Base-by-base conservation (phyloP, 352 stramenopile genomes). In the Pythium oligandrum region DNA sequence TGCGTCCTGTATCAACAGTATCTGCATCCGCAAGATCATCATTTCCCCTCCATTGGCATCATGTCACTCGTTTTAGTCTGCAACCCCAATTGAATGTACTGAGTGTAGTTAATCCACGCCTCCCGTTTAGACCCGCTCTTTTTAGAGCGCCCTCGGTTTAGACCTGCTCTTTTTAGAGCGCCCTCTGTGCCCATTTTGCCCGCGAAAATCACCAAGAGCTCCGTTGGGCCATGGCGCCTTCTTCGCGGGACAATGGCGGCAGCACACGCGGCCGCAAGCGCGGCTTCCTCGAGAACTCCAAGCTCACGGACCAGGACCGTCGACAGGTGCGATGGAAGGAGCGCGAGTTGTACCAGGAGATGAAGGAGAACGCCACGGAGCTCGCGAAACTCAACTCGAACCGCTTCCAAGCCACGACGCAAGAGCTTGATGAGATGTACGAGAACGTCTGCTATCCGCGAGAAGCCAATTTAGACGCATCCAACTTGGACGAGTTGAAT, bases 401-500 rank as follows among this genome's bases (percentile, higher is more conserved):
- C 37, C 68, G 51, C 32, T 93, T 93, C 57, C 54, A 77, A 35
- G 55, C 59, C 12, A 86, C 83, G 36, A 86, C 78, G 39, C 51
- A 77, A 40, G 60, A 86, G 66, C 59, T 93, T 17, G 70, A 93
- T 48, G 53, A 83, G 33, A 85, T 93, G 66, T 93, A 89, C 64
- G 76, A 86, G 43, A 68, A 70, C 44, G 80, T 93, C 40, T 88
- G 78, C 57, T 93, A 90, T 59, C 79, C 82, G 37, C 77, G 82
- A 5, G 82, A 93, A 48, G 82, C 82, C 45, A 93, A 93, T 56
- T 51, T 93, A 47, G 82, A 93, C 49, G 82, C 82, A 17, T 85
- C 64, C 37, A 93, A 93, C 52, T 66, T 93, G 39, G 82, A 93
- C 55, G 82, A 93, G 51, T 75, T 93, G 40, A 93, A 90, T 56